phyloP scores from a whole-genome alignment of 2,329 filamentous ascomycete genomes.

The Spiromastix sp. region DNA sequence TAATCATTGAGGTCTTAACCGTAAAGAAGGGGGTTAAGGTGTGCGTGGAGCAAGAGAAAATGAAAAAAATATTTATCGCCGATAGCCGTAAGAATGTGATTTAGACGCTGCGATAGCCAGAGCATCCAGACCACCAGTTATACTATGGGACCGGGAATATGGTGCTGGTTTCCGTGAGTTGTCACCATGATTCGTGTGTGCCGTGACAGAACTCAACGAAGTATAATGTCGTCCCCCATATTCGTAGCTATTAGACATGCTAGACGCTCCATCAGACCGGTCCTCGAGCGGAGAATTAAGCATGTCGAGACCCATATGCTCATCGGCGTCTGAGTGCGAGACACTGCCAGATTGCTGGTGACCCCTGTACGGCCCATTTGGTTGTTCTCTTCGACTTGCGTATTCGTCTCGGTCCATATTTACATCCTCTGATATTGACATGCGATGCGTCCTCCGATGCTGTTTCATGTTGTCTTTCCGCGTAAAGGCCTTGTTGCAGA shows the following conservation, averaged over 20 bases:
- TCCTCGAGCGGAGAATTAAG: slow-evolving; percentile 3
- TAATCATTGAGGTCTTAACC: no score
- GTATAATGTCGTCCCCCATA: slow-evolving; percentile 4
- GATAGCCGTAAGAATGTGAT: slow-evolving; percentile 1
- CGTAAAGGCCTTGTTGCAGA: slow-evolving; percentile 58
- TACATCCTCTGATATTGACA: slow-evolving; percentile 15
- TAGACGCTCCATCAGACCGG: slow-evolving; percentile 4
- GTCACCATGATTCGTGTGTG: not conserved
- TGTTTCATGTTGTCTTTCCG: slow-evolving; percentile 63
- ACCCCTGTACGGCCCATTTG: not conserved
- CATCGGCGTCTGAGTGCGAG: slow-evolving; percentile 3
- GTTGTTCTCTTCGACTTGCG: slow-evolving; percentile 17
- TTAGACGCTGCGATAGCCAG: slow-evolving; percentile 8
- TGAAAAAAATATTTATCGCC: no score
- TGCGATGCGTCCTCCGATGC: slow-evolving; percentile 50
- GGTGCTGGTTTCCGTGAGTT: not conserved
- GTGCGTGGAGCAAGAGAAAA: no score
- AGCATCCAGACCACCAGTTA: slow-evolving; percentile 6
- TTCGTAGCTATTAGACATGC: slow-evolving; percentile 3
- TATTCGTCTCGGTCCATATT: slow-evolving; percentile 6
- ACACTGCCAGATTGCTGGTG: not conserved
- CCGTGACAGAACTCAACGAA: slow-evolving; percentile 2
- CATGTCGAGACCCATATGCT: not conserved
- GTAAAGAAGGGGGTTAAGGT: no score
- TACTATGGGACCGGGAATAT: slow-evolving; percentile 4